These are phyloP conservation scores for Simplicillium sp. DNA, from an alignment of 2,329 filamentous ascomycete species.

Conservation along the genomic window DNA sequence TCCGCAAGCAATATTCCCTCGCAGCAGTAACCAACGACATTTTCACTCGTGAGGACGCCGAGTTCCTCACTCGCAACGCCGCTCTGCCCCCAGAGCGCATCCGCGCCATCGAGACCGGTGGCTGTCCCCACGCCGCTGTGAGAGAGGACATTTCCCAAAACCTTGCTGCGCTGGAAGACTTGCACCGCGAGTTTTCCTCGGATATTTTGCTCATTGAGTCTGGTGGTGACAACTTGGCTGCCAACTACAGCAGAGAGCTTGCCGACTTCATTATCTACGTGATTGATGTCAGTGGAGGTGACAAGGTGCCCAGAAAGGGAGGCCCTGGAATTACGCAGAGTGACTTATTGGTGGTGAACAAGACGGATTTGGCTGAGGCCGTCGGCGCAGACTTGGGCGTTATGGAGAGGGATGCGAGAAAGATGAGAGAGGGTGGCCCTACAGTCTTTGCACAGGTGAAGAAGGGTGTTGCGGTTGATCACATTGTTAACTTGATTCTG, in stretches of 20 bases:
- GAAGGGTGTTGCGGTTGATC: slow-evolving; percentile 71
- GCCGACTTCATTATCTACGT: slow-evolving; percentile 99
- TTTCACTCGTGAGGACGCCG: slow-evolving; percentile 95
- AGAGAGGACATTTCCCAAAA: slow-evolving; percentile 95
- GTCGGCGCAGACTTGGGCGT: slow-evolving; percentile 84
- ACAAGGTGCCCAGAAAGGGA: slow-evolving; percentile 94
- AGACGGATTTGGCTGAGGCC: slow-evolving; percentile 86
- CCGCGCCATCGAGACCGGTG: slow-evolving; percentile 92
- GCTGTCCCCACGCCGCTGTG: slow-evolving; percentile 93
- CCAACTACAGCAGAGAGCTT: slow-evolving; percentile 90
- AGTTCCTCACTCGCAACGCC: slow-evolving; percentile 82
- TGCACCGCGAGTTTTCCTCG: slow-evolving; percentile 69
- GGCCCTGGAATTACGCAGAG: slow-evolving; percentile 96
- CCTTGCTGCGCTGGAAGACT: slow-evolving; percentile 80
- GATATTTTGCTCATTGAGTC: slow-evolving; percentile 91
- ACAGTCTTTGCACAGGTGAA: slow-evolving; percentile 98
- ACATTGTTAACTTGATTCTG: slow-evolving; percentile 79
- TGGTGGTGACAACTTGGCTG: slow-evolving; percentile 91
- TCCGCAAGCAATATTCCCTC: slow-evolving; percentile 74
- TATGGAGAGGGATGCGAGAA: slow-evolving; percentile 90
- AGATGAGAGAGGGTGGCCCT: slow-evolving; percentile 91
- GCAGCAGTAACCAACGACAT: slow-evolving; percentile 98
- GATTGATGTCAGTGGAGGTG: slow-evolving; percentile 91
- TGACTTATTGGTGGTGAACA: slow-evolving; percentile 89
- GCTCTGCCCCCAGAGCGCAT: slow-evolving; percentile 79